Evolutionary conservation across 2,329 filamentous ascomycete genomes (phyloP).

Genomic region (Cladosporium oxysporum): DNA sequence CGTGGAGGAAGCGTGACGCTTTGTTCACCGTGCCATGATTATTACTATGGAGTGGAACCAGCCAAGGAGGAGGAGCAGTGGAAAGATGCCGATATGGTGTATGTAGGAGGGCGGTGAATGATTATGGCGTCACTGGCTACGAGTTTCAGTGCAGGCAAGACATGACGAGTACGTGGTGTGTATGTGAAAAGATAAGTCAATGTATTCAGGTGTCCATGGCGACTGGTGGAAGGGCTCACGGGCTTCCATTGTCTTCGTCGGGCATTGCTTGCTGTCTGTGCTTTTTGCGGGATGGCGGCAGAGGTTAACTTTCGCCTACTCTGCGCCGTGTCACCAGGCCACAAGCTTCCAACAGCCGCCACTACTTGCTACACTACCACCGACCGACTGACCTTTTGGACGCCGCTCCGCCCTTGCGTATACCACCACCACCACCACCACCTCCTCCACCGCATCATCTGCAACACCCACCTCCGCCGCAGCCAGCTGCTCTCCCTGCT

Average conservation of each 20-base stretch:
- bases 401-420: conserved; percentile 4
- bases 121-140: neutral
- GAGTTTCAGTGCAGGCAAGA: neutral
- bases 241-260: conserved; percentile 16
- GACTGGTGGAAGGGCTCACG: neutral
- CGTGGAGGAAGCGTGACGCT: conserved; percentile 15
- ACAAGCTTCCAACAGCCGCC: conserved; percentile 9
- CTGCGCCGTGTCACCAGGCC: neutral
- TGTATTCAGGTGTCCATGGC: neutral
- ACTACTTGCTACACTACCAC: conserved; percentile 1
- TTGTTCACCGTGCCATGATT: conserved; percentile 17
- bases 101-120: neutral
- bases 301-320: neutral
- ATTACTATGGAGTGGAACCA: conserved; percentile 10
- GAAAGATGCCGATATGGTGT: conserved; percentile 1
- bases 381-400: neutral
- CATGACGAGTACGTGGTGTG: too few relatives aligned
- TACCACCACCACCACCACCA: neutral
- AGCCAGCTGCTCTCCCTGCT: conserved; percentile 8
- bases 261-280: conserved; percentile 10
- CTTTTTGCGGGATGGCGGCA: neutral
- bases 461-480: neutral
- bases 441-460: neutral
- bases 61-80: conserved; percentile 11
- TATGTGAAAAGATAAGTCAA: too few relatives aligned